phyloP scores from a whole-genome alignment of 2,329 filamentous ascomycete genomes.

The Phyllosticta citrichinensis region DNA sequence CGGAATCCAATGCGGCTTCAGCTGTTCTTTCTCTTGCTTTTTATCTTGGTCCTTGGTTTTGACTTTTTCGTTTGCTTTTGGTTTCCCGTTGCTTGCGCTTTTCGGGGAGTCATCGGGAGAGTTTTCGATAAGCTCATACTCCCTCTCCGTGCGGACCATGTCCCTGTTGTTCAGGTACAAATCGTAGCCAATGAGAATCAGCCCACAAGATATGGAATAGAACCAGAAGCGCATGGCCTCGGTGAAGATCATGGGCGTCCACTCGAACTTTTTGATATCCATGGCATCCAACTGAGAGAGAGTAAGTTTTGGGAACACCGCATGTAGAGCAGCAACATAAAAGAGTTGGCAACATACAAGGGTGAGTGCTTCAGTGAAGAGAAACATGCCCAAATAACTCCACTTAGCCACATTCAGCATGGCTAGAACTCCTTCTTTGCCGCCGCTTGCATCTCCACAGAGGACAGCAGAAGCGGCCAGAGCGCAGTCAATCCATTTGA shows the following conservation, averaged over 20 bases:
- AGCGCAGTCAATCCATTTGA: constrained; percentile 10
- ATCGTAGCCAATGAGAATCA: constrained; percentile 3
- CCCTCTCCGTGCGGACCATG: background rate
- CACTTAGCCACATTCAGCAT: constrained; percentile 2
- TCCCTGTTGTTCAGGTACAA: background rate
- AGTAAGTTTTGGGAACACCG: background rate
- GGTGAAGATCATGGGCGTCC: constrained; percentile 5
- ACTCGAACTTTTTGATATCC: constrained; percentile 4
- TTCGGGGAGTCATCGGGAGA: background rate
- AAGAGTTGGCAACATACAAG: constrained; percentile 2
- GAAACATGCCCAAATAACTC: constrained; percentile 8
- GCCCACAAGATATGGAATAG: constrained; percentile 7
- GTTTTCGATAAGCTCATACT: background rate
- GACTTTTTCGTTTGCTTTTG: background rate
- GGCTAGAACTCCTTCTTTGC: constrained; percentile 1
- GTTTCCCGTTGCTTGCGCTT: background rate
- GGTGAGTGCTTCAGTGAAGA: constrained; percentile 6
- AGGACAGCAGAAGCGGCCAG: background rate
- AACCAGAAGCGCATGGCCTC: constrained; percentile 11
- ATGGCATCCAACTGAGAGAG: constrained; percentile 5
- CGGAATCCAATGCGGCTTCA: background rate
- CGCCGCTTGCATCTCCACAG: constrained; percentile 1
- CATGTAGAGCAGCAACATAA: background rate
- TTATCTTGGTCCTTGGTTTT: background rate
- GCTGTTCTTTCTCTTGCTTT: background rate